Conservation (phyloP, 2,329 filamentous ascomycete species). For the Paramyrothecium roridum region DNA sequence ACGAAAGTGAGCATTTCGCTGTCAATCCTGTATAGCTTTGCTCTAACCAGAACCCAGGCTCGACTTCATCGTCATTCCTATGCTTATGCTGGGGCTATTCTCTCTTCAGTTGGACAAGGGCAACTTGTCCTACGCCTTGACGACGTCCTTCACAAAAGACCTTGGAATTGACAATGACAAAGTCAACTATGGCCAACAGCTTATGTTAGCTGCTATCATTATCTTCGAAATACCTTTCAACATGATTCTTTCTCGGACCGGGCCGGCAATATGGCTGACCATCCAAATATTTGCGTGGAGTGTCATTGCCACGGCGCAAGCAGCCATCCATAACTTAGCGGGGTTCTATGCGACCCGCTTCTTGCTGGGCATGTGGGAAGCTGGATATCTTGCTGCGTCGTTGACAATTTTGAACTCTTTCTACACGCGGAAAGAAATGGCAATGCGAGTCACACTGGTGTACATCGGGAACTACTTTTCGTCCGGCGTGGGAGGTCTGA, state of each 20-base stretch:
- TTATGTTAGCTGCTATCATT: constrained; percentile 43
- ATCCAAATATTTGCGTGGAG: constrained; percentile 14
- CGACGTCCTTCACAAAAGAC: constrained; percentile 43
- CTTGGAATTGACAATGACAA: constrained; percentile 44
- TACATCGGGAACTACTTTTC: constrained; percentile 11
- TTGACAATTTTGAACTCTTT: constrained; percentile 13
- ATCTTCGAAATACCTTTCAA: constrained; percentile 27
- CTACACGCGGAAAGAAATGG: constrained; percentile 14
- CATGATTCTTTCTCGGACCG: constrained; percentile 7
- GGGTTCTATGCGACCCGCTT: constrained; percentile 14
- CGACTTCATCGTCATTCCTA: constrained; percentile 13
- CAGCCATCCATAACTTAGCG: constrained; percentile 8
- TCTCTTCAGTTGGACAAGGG: constrained; percentile 19
- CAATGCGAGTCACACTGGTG: constrained; percentile 10
- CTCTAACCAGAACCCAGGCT: constrained; percentile 2
- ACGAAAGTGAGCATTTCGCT: neutral
- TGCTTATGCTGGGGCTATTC: constrained; percentile 14
- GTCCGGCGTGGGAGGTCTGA: constrained; percentile 3
- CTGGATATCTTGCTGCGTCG: constrained; percentile 14
- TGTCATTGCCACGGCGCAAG: constrained; percentile 11
- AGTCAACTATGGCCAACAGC: constrained; percentile 44
- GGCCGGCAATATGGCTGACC: constrained; percentile 8
- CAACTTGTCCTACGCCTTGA: constrained; percentile 44
- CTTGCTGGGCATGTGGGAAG: constrained; percentile 14
- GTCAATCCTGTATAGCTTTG: too few relatives aligned